These are phyloP conservation scores for Cladophialophora immunda DNA, from an alignment of 2,329 filamentous ascomycete species.

Conservation along the genomic window DNA sequence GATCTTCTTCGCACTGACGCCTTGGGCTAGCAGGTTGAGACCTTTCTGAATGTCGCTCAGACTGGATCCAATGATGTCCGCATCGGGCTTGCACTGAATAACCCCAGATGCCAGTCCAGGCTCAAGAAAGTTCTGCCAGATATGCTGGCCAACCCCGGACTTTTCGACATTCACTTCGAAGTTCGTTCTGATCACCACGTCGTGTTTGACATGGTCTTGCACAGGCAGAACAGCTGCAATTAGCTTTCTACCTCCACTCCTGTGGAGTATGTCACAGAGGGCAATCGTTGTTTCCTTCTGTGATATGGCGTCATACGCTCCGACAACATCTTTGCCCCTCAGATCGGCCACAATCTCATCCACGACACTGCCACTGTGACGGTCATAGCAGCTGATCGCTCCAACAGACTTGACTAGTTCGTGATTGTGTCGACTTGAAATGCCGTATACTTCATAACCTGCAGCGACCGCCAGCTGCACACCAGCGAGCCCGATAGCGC, in stretches of 20 bases:
- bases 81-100: no score
- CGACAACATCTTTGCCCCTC: conserved; percentile 18
- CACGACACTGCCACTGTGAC: conserved; percentile 41
- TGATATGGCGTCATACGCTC: conserved; percentile 28
- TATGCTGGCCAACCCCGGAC: conserved; percentile 69
- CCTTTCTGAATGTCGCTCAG: conserved; percentile 48
- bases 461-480: conserved; percentile 52
- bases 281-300: conserved; percentile 8
- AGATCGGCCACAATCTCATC: conserved; percentile 27
- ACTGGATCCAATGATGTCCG: no score
- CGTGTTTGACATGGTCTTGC: conserved; percentile 9
- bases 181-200: conserved; percentile 22
- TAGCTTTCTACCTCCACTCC: conserved; percentile 8
- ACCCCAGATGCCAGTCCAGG: no score
- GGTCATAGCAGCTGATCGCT: conserved; percentile 55
- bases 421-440: no score
- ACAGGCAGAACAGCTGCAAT: conserved; percentile 23
- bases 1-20: conserved; percentile 53
- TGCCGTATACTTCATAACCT: conserved; percentile 50
- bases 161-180: conserved; percentile 57
- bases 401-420: conserved; percentile 51
- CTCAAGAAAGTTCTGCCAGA: conserved; percentile 28
- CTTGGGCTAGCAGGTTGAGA: conserved; percentile 48
- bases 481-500: conserved; percentile 52
- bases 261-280: conserved; percentile 27